A percentile compares a stretch with the other conserved stretches of the same genome.
These are phyloP conservation scores for Zygosaccharomyces kombuchaensis DNA, from an alignment of 805 yeast genomes.

Conservation along the genomic window DNA sequence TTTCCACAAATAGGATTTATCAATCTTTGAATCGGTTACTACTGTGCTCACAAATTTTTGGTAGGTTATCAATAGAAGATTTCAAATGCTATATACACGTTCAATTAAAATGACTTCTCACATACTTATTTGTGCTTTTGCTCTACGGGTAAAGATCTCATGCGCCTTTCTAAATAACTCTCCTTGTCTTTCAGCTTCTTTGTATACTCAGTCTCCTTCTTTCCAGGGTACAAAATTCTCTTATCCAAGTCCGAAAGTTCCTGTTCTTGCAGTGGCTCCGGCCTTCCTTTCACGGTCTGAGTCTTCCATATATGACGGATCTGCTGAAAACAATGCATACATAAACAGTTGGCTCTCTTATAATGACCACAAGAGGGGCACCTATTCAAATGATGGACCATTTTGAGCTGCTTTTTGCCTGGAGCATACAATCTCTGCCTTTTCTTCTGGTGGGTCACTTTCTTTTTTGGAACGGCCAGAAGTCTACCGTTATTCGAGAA, in stretches of 20 bases:
- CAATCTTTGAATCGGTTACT: too few relatives aligned
- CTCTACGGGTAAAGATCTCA: conserved; percentile 52
- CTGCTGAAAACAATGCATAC: conserved; percentile 88
- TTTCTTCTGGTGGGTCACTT: conserved; percentile 79
- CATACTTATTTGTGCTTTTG: conserved; percentile 20
- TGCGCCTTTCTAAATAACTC: conserved; percentile 53
- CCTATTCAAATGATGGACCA: conserved; percentile 70
- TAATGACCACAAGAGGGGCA: conserved; percentile 95
- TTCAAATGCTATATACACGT: conserved; percentile 4
- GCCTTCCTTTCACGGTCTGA: conserved; percentile 26
- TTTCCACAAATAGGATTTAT: too few relatives aligned
- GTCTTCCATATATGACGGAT: conserved; percentile 69
- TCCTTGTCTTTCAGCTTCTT: conserved; percentile 48
- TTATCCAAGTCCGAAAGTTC: conserved; percentile 53
- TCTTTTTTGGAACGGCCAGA: conserved; percentile 91
- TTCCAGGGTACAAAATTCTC: conserved; percentile 70
- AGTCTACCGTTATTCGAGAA: conserved; percentile 67
- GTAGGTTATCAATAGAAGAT: not conserved
- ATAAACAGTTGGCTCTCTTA: conserved; percentile 83
- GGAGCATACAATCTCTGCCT: conserved; percentile 81
- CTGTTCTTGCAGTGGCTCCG: conserved; percentile 32
- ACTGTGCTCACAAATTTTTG: not conserved
- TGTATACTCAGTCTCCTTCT: conserved; percentile 44
- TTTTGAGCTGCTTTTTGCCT: conserved; percentile 74
- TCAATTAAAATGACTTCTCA: not conserved